Evolutionary conservation across 2,329 filamentous ascomycete genomes (phyloP).

Genomic region (Cladophialophora chaetospira): DNA sequence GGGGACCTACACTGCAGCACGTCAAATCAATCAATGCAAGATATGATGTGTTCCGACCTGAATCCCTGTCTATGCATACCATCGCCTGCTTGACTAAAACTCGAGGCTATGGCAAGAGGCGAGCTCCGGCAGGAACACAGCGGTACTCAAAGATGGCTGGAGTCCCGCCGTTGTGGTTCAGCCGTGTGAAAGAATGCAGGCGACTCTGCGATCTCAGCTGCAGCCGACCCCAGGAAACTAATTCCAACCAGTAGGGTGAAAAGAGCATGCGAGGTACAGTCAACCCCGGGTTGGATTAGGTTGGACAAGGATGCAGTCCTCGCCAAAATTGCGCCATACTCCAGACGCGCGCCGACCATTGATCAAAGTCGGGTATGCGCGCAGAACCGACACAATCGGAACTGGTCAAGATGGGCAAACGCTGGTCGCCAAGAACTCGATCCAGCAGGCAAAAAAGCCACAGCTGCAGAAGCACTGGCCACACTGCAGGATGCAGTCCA

Average conservation of each 20-base stretch:
- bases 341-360: background rate
- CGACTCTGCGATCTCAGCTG: slow-evolving; percentile 8
- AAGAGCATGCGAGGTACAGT: background rate
- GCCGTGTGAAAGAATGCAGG: slow-evolving; percentile 2
- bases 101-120: background rate
- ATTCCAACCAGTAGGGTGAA: background rate
- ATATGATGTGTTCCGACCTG: background rate
- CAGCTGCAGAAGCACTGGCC: slow-evolving; percentile 16
- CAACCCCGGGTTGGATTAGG: slow-evolving; percentile 18
- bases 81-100: background rate
- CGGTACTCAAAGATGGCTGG: background rate
- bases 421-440: background rate
- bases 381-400: background rate
- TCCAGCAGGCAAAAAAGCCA: slow-evolving; percentile 5
- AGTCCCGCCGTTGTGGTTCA: background rate
- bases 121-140: background rate
- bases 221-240: background rate
- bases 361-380: background rate
- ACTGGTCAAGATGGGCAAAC: background rate
- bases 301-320: background rate
- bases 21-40: slow-evolving; percentile 9
- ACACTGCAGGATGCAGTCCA: slow-evolving; percentile 2
- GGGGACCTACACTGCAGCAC: background rate
- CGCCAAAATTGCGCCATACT: slow-evolving; percentile 9
- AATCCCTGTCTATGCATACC: slow-evolving; percentile 20